Conservation (phyloP, 2,329 filamentous ascomycete genomes). For the Grosmannia serpens region DNA sequence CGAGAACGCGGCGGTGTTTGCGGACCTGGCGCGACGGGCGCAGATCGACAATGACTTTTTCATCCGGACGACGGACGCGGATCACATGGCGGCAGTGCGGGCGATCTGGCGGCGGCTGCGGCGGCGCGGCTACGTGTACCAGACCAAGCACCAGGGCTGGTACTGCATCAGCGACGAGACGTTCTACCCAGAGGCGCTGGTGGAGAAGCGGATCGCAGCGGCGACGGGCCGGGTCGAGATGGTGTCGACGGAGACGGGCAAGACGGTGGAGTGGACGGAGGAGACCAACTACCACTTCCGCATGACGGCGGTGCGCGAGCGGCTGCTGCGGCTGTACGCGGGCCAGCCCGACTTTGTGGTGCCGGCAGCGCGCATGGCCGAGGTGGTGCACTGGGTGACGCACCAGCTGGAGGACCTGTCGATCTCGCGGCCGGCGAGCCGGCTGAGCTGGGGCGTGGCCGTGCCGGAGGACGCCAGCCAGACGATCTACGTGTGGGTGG, state of each 20-base stretch:
- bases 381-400: constrained; percentile 66
- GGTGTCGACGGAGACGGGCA: constrained; percentile 77
- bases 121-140: constrained; percentile 69
- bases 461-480: constrained; percentile 77
- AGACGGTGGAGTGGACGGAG: constrained; percentile 87
- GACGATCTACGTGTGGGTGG: constrained; percentile 97
- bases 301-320: constrained; percentile 70
- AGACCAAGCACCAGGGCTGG: constrained; percentile 83
- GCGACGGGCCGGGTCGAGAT: constrained; percentile 73
- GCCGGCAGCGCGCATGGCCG: constrained; percentile 61
- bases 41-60: constrained; percentile 73
- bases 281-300: constrained; percentile 94
- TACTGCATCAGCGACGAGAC: constrained; percentile 96
- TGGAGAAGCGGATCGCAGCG: constrained; percentile 65
- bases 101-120: constrained; percentile 79
- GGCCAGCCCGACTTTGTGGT: constrained; percentile 68
- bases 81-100: constrained; percentile 74
- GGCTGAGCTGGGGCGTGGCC: constrained; percentile 77
- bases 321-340: constrained; percentile 66
- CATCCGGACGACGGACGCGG: constrained; percentile 77
- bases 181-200: constrained; percentile 71
- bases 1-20: constrained; percentile 67
- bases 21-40: constrained; percentile 57
- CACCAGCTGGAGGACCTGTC: constrained; percentile 77
- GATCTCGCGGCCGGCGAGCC: constrained; percentile 62